Evolutionary conservation across 2,329 filamentous ascomycete species (phyloP), one percentile per base, ranked within the genome.

Genomic region (Monosporascus sp.): DNA sequence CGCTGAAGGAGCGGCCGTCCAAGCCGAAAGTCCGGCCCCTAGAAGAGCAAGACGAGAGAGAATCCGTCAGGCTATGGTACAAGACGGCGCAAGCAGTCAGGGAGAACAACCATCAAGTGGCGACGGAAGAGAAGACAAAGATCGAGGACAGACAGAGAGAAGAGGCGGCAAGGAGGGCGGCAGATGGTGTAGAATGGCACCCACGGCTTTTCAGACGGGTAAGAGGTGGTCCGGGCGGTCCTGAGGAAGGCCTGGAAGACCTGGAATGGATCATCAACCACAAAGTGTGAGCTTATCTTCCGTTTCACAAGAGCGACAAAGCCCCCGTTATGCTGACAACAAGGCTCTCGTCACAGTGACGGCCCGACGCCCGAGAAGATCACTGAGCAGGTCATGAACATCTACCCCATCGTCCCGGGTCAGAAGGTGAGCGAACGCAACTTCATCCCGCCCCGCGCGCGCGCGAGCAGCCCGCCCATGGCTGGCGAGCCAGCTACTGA

Each of bases 261-360:
- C 75, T 99, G 31, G 94, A 97, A 71, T 99, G 91, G 90, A 92
- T 97, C 65, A 89, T 99, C 65, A 88, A 93, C 69, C 87, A 92
- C 2, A 78, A 86, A 52, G 82, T 99, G 91, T 96, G 72, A 66
- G 78, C 28, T 31, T 31, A 31, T 31, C 28, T 11, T 31, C 28
- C 28, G 28, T 11, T 31, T 11, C 28, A 3, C 28, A 31, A 5
- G 28, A 31, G 28, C 9, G 11, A 31, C 28, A 31, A 11, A 11
- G 3, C 9, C 28, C 8, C 8, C 28, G 4, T 31, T 11, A 35
- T 24, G 18, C 15, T 28, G 20, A 37, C 18, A 44, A 44, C 37
- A 60, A 60, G 17, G 63, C 58, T 55, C 20, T 56, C 31, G 22
- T 37, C 48, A 51, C 45, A 69, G 55, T 59, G 85, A 92, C 62